phyloP scores from a whole-genome alignment of 768 basidiomycete species.

The Scleroderma citrinum region DNA sequence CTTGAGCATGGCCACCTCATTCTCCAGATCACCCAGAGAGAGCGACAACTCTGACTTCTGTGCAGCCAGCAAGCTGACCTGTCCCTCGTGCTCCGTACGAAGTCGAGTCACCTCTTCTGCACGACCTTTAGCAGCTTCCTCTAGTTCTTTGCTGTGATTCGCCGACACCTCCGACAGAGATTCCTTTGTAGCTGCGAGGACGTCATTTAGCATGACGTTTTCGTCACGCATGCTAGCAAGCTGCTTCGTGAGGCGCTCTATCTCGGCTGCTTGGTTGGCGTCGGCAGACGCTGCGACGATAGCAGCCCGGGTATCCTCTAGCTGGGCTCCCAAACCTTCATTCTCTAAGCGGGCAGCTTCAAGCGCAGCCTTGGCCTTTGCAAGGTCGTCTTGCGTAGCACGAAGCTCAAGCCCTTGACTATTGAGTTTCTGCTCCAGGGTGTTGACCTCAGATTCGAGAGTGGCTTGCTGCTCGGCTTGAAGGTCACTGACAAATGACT shows the following conservation, averaged over 20 bases:
- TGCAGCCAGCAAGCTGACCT: constrained; percentile 46
- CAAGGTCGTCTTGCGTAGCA: constrained; percentile 79
- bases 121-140: constrained; percentile 64
- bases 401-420: constrained; percentile 67
- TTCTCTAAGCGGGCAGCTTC: constrained; percentile 50
- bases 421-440: constrained; percentile 57
- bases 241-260: constrained; percentile 52
- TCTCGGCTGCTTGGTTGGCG: constrained; percentile 48
- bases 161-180: constrained; percentile 65
- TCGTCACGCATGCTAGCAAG: constrained; percentile 65
- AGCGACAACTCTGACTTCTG: constrained; percentile 61
- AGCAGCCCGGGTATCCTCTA: constrained; percentile 56
- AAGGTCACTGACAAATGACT: constrained; percentile 52
- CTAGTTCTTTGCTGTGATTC: constrained; percentile 67
- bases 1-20: constrained; percentile 62
- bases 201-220: constrained; percentile 55
- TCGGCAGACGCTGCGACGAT: constrained; percentile 34
- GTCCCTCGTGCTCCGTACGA: constrained; percentile 52
- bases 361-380: constrained; percentile 62
- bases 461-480: constrained; percentile 57
- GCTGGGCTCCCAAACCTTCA: constrained; percentile 52
- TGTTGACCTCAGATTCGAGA: constrained; percentile 51
- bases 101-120: constrained; percentile 67
- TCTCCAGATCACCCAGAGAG: constrained; percentile 68
- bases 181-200: constrained; percentile 61